Percentiles rank a stretch among this genome's conserved stretches.
Conservation (phyloP, 805 yeast species). For the Starmerella bombi region DNA sequence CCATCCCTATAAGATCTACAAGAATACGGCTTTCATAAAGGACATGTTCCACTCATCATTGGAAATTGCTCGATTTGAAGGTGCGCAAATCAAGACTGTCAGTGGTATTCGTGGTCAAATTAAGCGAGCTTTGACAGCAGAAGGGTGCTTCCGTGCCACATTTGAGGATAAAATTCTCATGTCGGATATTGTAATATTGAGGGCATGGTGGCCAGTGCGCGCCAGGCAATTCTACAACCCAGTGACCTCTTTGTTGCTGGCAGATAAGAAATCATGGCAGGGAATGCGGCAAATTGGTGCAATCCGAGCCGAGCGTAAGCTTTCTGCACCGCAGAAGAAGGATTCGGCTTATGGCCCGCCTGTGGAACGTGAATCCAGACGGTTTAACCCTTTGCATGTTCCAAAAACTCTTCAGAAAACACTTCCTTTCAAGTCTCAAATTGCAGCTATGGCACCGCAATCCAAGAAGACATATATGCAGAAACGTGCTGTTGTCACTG, state of each 20-base stretch:
- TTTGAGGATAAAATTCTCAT: slow-evolving; percentile 89
- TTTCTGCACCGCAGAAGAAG: slow-evolving; percentile 47
- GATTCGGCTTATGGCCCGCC: slow-evolving; percentile 44
- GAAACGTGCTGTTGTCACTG: slow-evolving; percentile 87
- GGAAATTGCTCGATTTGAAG: slow-evolving; percentile 96
- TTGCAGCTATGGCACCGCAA: slow-evolving; percentile 78
- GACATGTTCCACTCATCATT: slow-evolving; percentile 88
- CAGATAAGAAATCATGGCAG: slow-evolving; percentile 75
- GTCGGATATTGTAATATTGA: slow-evolving; percentile 68
- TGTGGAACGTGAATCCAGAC: slow-evolving; percentile 71
- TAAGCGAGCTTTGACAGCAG: slow-evolving; percentile 83
- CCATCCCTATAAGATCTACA: slow-evolving; percentile 81
- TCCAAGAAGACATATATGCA: slow-evolving; percentile 59
- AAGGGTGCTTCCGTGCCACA: slow-evolving; percentile 90
- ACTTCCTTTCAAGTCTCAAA: slow-evolving; percentile 86
- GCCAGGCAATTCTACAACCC: slow-evolving; percentile 90
- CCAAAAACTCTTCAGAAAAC: slow-evolving; percentile 65
- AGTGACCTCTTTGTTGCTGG: slow-evolving; percentile 73
- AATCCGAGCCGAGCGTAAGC: slow-evolving; percentile 61
- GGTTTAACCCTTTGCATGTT: slow-evolving; percentile 75
- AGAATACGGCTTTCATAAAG: slow-evolving; percentile 92
- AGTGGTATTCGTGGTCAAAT: slow-evolving; percentile 97
- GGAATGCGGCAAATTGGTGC: slow-evolving; percentile 95
- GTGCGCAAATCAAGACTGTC: slow-evolving; percentile 92
- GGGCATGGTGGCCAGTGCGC: slow-evolving; percentile 94